Conservation (phyloP, 345 rosid genomes). For the Noccaea bulbosa region DNA sequence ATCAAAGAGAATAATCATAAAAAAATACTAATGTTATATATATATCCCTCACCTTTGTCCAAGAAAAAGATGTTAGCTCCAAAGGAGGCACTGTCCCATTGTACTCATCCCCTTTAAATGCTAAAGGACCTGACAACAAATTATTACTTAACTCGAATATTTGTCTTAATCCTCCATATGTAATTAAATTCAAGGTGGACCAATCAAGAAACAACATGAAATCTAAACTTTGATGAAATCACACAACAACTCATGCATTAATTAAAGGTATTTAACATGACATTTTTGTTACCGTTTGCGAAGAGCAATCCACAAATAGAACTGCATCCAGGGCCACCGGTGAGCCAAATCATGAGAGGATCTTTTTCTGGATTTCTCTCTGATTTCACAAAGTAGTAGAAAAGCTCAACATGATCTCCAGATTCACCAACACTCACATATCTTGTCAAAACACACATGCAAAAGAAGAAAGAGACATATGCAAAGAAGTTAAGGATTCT, state of each 20-base stretch:
- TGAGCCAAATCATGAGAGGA: slow-evolving; percentile 73
- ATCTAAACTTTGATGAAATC: neutral
- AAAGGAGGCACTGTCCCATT: slow-evolving; percentile 72
- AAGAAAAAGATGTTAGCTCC: slow-evolving; percentile 60
- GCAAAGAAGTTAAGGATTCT: neutral
- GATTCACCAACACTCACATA: slow-evolving; percentile 62
- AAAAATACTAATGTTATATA: no score
- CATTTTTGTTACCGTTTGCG: slow-evolving; percentile 56
- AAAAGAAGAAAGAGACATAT: slow-evolving; percentile 20
- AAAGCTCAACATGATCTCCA: slow-evolving; percentile 51
- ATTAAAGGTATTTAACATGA: neutral
- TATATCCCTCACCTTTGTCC: slow-evolving; percentile 58
- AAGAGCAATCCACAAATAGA: slow-evolving; percentile 49
- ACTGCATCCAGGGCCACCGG: slow-evolving; percentile 85
- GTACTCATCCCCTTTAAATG: slow-evolving; percentile 56
- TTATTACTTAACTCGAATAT: neutral
- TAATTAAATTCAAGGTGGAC: neutral
- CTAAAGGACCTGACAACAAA: slow-evolving; percentile 63
- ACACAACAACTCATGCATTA: neutral
- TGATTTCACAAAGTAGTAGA: slow-evolving; percentile 67
- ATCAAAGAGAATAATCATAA: neutral
- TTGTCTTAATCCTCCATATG: neutral
- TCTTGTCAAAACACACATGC: slow-evolving; percentile 37
- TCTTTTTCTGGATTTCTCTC: slow-evolving; percentile 56
- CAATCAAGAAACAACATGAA: slow-evolving; percentile 17